A percentile compares a stretch with the other conserved stretches of the same genome.
Evolutionary conservation across 2,329 filamentous ascomycete genomes (phyloP).

Genomic region (Venturia pyrina): DNA sequence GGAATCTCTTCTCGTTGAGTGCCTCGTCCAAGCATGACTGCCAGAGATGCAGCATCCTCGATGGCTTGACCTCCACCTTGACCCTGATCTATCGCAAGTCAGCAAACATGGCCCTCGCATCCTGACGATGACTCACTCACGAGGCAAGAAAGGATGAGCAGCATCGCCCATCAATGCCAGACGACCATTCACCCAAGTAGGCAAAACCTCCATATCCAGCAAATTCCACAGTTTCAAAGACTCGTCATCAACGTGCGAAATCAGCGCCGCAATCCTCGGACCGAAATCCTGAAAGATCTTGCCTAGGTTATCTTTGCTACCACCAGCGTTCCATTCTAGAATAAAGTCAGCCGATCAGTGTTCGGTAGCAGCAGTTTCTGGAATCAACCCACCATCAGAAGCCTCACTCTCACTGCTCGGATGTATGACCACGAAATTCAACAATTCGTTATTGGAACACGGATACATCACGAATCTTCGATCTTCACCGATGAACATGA

Average conservation of each 20-base stretch:
- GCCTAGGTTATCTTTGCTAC: slow-evolving; percentile 27
- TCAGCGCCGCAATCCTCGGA: slow-evolving; percentile 18
- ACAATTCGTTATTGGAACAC: slow-evolving; percentile 33
- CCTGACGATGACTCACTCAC: slow-evolving; percentile 18
- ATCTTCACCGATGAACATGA: slow-evolving; percentile 35
- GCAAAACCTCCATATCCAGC: slow-evolving; percentile 51
- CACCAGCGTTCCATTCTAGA: slow-evolving; percentile 27
- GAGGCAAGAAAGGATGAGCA: slow-evolving; percentile 57
- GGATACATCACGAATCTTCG: slow-evolving; percentile 39
- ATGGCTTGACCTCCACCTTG: slow-evolving; percentile 56
- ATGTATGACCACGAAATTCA: slow-evolving; percentile 38
- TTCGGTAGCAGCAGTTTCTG: no score
- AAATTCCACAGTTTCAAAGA: slow-evolving; percentile 44
- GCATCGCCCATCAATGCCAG: slow-evolving; percentile 56
- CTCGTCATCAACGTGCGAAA: slow-evolving; percentile 22
- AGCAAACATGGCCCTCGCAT: not conserved
- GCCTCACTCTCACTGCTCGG: slow-evolving; percentile 23
- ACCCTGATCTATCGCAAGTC: slow-evolving; percentile 35
- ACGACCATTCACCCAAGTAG: slow-evolving; percentile 43
- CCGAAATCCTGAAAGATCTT: slow-evolving; percentile 26
- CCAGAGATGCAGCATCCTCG: slow-evolving; percentile 54
- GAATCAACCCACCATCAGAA: not conserved
- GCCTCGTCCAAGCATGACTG: slow-evolving; percentile 42
- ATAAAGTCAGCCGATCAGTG: no score
- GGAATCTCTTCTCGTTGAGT: slow-evolving; percentile 38